phyloP scores from a whole-genome alignment of 2,329 filamentous ascomycete genomes.

The Grosmannia clavigera region DNA sequence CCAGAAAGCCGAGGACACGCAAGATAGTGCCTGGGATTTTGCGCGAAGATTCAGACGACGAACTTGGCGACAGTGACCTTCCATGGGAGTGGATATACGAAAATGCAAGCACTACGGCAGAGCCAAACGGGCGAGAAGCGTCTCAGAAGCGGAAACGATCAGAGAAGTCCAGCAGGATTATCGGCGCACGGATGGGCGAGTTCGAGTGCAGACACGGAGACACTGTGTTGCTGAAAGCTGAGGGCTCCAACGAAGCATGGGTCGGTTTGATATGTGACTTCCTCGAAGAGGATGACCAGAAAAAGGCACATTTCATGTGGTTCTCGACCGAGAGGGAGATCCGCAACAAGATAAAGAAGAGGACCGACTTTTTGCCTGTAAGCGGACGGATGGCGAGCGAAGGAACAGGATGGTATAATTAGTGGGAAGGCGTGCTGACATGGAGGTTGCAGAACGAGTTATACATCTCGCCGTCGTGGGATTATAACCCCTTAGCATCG shows the following conservation, averaged over 20 bases:
- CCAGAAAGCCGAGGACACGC: slow-evolving; percentile 4
- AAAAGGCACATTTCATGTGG: slow-evolving; percentile 87
- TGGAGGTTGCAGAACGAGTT: slow-evolving; percentile 59
- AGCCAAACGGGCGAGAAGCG: neutral
- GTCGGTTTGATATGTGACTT: slow-evolving; percentile 83
- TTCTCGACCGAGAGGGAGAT: slow-evolving; percentile 89
- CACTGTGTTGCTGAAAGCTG: slow-evolving; percentile 74
- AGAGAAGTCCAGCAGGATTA: slow-evolving; percentile 38
- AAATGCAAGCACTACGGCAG: slow-evolving; percentile 6
- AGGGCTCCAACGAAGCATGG: slow-evolving; percentile 80
- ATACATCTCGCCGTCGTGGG: slow-evolving; percentile 79
- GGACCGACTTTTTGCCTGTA: slow-evolving; percentile 63
- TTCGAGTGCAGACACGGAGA: slow-evolving; percentile 79
- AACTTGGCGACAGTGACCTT: slow-evolving; percentile 59
- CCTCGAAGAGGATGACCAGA: slow-evolving; percentile 55
- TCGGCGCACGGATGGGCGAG: slow-evolving; percentile 69
- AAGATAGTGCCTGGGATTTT: slow-evolving; percentile 39
- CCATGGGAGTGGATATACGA: slow-evolving; percentile 75
- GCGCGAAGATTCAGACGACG: slow-evolving; percentile 79
- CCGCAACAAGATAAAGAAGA: slow-evolving; percentile 68
- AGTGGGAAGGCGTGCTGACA: neutral
- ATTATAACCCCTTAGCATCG: slow-evolving; percentile 73
- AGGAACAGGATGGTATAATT: neutral
- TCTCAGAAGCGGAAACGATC: slow-evolving; percentile 21
- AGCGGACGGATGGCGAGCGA: slow-evolving; percentile 9